Base-by-base conservation (phyloP, 352 stramenopile genomes). In the Globisporangium spinosum region DNA sequence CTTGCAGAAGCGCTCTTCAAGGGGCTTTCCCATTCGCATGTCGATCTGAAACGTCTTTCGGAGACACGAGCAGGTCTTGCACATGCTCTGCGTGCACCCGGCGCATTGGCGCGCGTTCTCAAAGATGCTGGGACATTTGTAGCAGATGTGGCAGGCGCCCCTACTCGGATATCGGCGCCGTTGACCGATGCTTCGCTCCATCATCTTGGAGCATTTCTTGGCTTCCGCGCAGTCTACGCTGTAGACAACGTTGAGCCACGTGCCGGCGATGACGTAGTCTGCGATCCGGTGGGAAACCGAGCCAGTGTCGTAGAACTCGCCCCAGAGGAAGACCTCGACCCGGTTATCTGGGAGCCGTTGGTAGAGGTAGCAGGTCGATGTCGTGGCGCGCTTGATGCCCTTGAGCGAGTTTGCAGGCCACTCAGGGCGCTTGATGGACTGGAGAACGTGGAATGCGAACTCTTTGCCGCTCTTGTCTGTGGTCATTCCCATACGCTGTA, bases 341-440 rank as follows among this genome's bases (percentile, higher is more conserved):
- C 63, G 51, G 3, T 64, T 75, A 65, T 58, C 66, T 71, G n/a
- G 55, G 29, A 43, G 55, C 0, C 70, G 72, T 2, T 70, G 70
- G 27, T 83, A 83, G 15, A 83, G 35, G 25, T 79, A 82, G n/a
- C 74, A 81, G 1, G 67, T 72, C 20, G 77, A 65, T 0, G 75
- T 78, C 47, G 71, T 62, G 10, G 72, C 72, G 1, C 77, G 77
- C 13, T 71, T 63, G 62, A 81, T 76, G 3, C 74, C 74, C 4
- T 74, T 76, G 0, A 70, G 70, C 2, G 69, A 58, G 49, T 81
- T 72, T 10, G 65, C 70, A 2, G 77, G 77, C 75, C 75, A 84
- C 56, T 84, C 75, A 12, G 75, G 64, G 13, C 77, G 67, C 8
- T 77, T 72, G 32, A 84, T 80, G 0, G 77, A 84, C 59, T 79